Evolutionary conservation across 139 green algal genomes (phyloP).

Genomic region (Micromonas commoda): DNA sequence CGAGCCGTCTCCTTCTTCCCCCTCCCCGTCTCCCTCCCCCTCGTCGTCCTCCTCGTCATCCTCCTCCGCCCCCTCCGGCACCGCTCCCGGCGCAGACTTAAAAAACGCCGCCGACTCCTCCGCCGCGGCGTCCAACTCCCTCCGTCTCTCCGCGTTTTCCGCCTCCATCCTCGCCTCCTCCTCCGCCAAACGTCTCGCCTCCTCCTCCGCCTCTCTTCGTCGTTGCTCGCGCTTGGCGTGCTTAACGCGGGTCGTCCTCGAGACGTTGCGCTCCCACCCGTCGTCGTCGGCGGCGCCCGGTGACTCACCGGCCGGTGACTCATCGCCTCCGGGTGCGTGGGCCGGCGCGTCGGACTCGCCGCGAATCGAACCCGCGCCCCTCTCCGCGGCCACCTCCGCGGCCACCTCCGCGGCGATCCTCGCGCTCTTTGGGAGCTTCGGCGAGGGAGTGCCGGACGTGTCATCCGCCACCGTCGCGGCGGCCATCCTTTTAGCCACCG

Average conservation of each 20-base stretch:
- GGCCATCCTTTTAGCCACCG: not conserved
- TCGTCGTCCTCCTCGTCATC: not conserved
- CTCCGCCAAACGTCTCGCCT: not conserved
- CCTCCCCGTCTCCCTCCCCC: not conserved
- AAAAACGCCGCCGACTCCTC: not conserved
- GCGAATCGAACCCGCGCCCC: not conserved
- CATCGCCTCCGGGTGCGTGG: not conserved
- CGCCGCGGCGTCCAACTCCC: not conserved
- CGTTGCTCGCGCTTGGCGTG: not conserved
- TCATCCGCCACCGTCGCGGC: not conserved
- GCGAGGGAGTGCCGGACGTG: too few relatives aligned
- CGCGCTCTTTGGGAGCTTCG: not conserved
- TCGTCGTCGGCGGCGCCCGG: constrained; percentile 8
- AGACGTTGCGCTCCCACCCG: constrained; percentile 1
- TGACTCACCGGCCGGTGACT: not conserved
- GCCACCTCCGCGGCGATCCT: not conserved
- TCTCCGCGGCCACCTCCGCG: not conserved
- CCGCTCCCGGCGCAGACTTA: not conserved
- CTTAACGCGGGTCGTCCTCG: constrained; percentile 1
- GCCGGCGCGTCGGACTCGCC: not conserved
- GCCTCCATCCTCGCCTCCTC: not conserved
- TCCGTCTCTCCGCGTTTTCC: not conserved
- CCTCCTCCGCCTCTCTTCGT: not conserved
- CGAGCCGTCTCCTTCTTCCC: not conserved
- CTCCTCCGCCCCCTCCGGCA: not conserved